These are phyloP conservation scores for Picea abies DNA, from an alignment of 83 land plant genomes.

Conservation along the genomic window DNA sequence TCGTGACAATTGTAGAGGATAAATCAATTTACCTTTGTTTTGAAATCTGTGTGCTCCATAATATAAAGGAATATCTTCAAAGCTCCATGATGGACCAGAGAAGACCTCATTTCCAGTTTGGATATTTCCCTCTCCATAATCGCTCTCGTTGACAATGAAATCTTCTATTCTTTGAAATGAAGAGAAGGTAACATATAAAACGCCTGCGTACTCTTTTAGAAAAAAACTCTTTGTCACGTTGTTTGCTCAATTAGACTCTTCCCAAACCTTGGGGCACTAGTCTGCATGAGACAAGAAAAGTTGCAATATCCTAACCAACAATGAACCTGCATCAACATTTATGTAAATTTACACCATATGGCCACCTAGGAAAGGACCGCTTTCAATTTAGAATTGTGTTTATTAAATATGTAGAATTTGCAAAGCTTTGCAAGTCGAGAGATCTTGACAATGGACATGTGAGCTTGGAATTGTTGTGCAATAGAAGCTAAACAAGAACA, in stretches of 20 bases:
- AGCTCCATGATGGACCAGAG: not conserved
- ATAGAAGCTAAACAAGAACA: no score
- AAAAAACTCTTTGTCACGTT: not conserved
- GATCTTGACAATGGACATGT: no score
- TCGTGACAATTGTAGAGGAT: not conserved
- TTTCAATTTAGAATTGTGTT: no score
- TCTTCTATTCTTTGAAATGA: no score
- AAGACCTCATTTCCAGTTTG: no score
- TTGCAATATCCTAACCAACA: not conserved
- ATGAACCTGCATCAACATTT: not conserved
- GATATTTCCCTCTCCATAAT: not conserved
- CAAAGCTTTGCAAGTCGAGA: no score
- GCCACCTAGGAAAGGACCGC: no score
- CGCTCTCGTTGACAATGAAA: not conserved
- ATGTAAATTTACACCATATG: no score
- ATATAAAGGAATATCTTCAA: not conserved
- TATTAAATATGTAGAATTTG: no score
- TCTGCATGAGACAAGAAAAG: not conserved
- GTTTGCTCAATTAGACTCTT: not conserved
- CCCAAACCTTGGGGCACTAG: not conserved
- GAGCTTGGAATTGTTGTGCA: no score
- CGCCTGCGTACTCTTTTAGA: no score
- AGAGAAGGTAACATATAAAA: not conserved
- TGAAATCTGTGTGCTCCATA: not conserved
- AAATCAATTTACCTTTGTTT: not conserved